Conservation (phyloP, 2,329 filamentous ascomycete species). For the Cercospora sojina region DNA sequence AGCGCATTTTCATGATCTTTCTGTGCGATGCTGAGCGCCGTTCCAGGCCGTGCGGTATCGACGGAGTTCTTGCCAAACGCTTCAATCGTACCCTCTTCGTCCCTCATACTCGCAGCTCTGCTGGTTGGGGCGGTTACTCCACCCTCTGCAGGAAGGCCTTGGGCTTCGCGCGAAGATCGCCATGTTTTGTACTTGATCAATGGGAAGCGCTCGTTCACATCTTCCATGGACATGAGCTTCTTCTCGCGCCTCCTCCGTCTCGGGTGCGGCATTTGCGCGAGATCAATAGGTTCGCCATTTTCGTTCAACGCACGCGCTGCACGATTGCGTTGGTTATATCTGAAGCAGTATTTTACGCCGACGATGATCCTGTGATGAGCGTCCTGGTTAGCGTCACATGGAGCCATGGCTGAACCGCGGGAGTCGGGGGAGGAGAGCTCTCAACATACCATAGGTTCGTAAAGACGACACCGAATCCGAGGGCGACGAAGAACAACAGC, state of each 20-base stretch:
- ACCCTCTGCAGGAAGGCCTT: constrained; percentile 79
- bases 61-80: constrained; percentile 35
- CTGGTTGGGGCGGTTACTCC: constrained; percentile 76
- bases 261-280: constrained; percentile 79
- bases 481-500: constrained; percentile 86
- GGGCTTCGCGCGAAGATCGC: constrained; percentile 77
- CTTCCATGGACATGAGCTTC: constrained; percentile 98
- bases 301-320: constrained; percentile 73
- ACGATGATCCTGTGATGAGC: constrained; percentile 81
- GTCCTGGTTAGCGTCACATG: constrained; percentile 22
- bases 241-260: constrained; percentile 84
- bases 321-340: constrained; percentile 93
- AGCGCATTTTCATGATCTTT: constrained; percentile 49
- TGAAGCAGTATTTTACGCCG: constrained; percentile 98
- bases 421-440: constrained; percentile 5
- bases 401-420: constrained; percentile 11
- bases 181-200: constrained; percentile 95
- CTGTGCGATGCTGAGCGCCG: constrained; percentile 43
- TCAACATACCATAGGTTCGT: constrained; percentile 83
- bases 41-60: constrained; percentile 35
- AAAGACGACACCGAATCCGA: constrained; percentile 97
- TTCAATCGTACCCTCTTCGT: constrained; percentile 53
- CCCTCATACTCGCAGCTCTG: constrained; percentile 66
- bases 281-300: constrained; percentile 77
- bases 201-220: constrained; percentile 96